Conservation (phyloP, 1,139 yeast genomes). For the Diutina sp. region DNA sequence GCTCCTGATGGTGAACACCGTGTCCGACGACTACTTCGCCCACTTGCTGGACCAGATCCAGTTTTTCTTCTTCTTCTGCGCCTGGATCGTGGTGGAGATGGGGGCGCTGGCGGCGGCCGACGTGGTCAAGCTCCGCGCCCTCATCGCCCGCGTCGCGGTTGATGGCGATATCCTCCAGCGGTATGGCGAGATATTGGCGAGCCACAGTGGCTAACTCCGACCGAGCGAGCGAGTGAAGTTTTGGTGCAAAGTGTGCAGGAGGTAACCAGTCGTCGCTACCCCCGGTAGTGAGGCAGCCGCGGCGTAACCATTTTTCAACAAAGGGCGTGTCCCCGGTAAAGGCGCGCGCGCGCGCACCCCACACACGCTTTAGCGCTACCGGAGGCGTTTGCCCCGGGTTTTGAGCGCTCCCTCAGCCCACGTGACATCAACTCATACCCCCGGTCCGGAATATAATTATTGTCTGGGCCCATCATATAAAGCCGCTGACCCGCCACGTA, state of each 20-base stretch:
- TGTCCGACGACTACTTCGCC: constrained; percentile 47
- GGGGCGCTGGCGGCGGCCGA: background rate
- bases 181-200: background rate
- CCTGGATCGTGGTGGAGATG: constrained; percentile 20
- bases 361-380: background rate
- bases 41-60: constrained; percentile 59
- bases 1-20: constrained; percentile 27
- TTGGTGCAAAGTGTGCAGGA: too few relatives aligned
- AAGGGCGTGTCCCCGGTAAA: too few relatives aligned
- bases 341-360: background rate
- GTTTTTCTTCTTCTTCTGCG: constrained; percentile 40
- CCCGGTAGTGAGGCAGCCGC: too few relatives aligned
- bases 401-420: background rate
- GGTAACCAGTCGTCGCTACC: too few relatives aligned
- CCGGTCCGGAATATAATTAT: background rate
- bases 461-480: background rate
- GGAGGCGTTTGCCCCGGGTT: background rate
- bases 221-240: background rate
- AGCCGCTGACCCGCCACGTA: too few relatives aligned
- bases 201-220: background rate
- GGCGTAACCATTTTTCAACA: too few relatives aligned
- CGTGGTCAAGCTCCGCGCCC: background rate
- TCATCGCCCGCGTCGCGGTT: background rate
- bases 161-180: background rate
- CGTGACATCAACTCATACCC: background rate